Evolutionary conservation across 148 eudicot genomes (phyloP).

Genomic region (Fagopyrum esculentum): DNA sequence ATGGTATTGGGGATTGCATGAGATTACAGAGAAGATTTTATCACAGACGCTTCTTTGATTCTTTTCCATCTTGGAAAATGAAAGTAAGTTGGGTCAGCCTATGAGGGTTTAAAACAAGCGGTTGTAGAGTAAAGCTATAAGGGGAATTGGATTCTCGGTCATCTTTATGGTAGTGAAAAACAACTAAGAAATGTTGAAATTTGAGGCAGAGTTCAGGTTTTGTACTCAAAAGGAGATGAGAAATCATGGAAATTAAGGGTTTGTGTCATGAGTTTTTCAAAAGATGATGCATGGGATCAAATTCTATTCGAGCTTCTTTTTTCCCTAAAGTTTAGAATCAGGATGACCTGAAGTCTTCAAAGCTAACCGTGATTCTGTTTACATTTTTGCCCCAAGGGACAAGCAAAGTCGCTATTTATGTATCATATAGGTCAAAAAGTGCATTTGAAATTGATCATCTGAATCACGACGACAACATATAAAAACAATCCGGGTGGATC

Average conservation of each 20-base stretch:
- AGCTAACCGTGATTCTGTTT: not conserved
- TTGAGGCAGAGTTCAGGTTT: slow-evolving; percentile 4
- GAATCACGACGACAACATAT: no score
- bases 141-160: slow-evolving; percentile 1
- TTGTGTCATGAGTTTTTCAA: not conserved
- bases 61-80: not conserved
- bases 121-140: not conserved
- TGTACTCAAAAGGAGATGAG: not conserved
- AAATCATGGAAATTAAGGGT: not conserved
- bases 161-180: not conserved
- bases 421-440: not conserved
- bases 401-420: not conserved
- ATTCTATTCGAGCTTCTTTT: not conserved
- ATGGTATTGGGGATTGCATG: not conserved
- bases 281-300: slow-evolving; percentile 4
- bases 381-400: not conserved
- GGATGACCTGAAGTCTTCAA: not conserved
- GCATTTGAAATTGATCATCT: not conserved
- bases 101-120: not conserved
- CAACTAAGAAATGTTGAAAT: slow-evolving; percentile 4
- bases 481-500: no score
- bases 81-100: not conserved
- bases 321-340: not conserved
- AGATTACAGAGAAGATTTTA: not conserved
- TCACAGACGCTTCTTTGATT: not conserved